Conservation (phyloP, 768 basidiomycete genomes). For the Mycena metata region DNA sequence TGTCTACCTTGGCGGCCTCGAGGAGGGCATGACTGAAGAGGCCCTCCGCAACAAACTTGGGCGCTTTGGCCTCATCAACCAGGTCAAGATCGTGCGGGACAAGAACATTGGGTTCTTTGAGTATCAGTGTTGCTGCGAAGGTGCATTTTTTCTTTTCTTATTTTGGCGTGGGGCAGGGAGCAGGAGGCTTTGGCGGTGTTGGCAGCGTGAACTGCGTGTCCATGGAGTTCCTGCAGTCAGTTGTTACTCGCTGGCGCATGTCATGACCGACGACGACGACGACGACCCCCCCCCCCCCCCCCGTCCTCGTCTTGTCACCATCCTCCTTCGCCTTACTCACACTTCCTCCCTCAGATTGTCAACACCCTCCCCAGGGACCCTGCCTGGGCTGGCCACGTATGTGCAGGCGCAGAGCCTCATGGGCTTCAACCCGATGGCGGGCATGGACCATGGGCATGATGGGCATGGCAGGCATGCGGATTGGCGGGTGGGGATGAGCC, state of each 20-base stretch:
- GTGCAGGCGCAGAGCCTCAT: constrained; percentile 79
- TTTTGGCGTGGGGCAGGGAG: too few species aligned
- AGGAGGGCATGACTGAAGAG: constrained; percentile 92
- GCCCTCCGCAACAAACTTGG: constrained; percentile 91
- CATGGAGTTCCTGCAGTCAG: too few species aligned
- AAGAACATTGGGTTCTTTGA: constrained; percentile 99
- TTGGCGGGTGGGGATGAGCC: neutral
- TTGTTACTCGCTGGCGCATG: too few species aligned
- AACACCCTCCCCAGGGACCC: constrained; percentile 92
- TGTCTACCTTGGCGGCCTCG: constrained; percentile 95
- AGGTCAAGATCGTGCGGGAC: constrained; percentile 99
- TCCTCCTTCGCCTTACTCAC: too few species aligned
- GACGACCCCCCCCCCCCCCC: too few species aligned
- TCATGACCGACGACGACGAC: too few species aligned
- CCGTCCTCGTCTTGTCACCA: too few species aligned
- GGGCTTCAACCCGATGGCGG: neutral
- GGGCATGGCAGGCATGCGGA: neutral
- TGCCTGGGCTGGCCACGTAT: constrained; percentile 93
- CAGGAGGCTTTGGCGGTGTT: too few species aligned
- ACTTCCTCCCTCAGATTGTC: constrained; percentile 87
- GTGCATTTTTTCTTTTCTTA: too few species aligned
- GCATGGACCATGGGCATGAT: neutral
- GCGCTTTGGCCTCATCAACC: constrained; percentile 96
- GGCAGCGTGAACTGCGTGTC: too few species aligned
- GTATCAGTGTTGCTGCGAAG: constrained; percentile 95